phyloP scores from a whole-genome alignment of 257 asterid genomes.

The Osmanthus fragrans region DNA sequence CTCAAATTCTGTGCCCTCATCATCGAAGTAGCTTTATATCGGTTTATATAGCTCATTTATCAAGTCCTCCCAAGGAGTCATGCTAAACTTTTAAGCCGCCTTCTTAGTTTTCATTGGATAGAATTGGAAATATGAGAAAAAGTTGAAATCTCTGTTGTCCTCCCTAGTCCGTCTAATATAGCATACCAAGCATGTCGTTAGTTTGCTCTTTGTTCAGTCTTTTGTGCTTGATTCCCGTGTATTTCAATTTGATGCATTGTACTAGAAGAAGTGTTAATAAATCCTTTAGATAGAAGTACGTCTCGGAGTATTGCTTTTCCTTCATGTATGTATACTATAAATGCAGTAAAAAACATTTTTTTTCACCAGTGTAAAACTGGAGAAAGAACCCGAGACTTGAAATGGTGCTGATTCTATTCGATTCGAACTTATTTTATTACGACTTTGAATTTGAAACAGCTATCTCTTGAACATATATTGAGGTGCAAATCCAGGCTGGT shows the following conservation, averaged over 20 bases:
- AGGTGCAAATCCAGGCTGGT: no score
- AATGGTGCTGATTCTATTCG: neutral
- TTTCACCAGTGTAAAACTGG: constrained; percentile 22
- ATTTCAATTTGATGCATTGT: neutral
- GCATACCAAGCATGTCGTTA: neutral
- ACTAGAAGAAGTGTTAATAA: neutral
- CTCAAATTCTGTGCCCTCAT: neutral
- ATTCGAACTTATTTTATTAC: no score
- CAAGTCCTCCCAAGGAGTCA: neutral
- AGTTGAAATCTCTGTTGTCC: neutral
- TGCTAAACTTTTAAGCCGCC: neutral
- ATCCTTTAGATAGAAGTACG: neutral
- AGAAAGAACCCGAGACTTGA: no score
- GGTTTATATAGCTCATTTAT: neutral
- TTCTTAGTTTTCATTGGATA: neutral
- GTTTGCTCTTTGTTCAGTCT: no score
- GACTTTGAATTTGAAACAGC: no score
- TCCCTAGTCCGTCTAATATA: neutral
- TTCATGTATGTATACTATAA: constrained; percentile 8
- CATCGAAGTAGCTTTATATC: neutral
- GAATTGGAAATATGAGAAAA: neutral
- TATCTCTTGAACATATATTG: no score
- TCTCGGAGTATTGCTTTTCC: no score
- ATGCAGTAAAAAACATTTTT: constrained; percentile 19
- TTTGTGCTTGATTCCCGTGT: neutral